Conservation (phyloP, 441 rosid species). For the Metrosideros polymorpha region DNA sequence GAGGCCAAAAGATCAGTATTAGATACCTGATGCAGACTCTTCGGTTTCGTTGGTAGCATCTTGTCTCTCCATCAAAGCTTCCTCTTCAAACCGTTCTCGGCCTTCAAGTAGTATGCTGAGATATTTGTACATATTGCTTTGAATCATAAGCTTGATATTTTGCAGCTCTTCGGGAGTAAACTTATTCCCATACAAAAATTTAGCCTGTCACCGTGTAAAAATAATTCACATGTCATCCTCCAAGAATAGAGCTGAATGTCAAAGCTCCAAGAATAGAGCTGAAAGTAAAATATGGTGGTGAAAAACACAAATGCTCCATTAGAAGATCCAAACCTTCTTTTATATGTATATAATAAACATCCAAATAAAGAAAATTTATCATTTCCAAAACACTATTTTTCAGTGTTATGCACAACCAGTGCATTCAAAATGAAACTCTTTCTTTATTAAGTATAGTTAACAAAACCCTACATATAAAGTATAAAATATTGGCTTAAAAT, state of each 20-base stretch:
- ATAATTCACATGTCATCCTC: not conserved
- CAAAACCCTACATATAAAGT: not conserved
- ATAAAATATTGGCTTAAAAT: not conserved
- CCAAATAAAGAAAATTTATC: not conserved
- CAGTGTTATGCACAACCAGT: not conserved
- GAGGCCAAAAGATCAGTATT: not conserved
- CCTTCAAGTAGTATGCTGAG: constrained; percentile 96
- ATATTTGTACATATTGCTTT: constrained; percentile 96
- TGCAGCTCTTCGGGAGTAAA: constrained; percentile 77
- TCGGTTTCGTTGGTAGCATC: constrained; percentile 31
- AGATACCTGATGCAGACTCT: constrained; percentile 8
- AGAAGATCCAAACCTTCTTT: not conserved
- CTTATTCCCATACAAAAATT: constrained; percentile 88
- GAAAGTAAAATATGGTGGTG: not conserved
- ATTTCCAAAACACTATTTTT: not conserved
- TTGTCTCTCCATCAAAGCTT: constrained; percentile 37
- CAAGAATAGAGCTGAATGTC: not conserved
- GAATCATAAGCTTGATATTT: constrained; percentile 95
- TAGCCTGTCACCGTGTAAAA: constrained; percentile 52
- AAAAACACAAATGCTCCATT: not conserved
- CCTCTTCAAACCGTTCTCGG: constrained; percentile 98
- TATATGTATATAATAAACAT: not conserved
- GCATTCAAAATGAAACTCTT: not conserved
- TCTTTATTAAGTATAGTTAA: not conserved
- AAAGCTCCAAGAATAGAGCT: not conserved